These are phyloP conservation scores for Ceratocystiopsis minuta DNA, from an alignment of 2,329 filamentous ascomycete genomes.

Conservation along the genomic window DNA sequence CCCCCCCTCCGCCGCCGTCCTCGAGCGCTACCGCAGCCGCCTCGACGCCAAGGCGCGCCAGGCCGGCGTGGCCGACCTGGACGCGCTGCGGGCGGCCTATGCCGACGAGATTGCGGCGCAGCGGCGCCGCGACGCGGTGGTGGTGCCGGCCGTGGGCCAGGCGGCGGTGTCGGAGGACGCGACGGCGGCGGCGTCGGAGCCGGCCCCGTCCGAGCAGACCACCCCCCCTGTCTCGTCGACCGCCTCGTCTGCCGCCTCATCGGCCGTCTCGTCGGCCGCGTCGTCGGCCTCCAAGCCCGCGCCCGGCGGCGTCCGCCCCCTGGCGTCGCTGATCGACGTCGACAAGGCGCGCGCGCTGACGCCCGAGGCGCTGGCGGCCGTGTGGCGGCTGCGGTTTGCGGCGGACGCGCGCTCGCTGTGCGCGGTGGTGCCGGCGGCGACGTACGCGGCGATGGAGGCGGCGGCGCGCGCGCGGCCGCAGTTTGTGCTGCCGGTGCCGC, in stretches of 20 bases:
- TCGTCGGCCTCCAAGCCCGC: conserved; percentile 3
- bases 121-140: conserved; percentile 46
- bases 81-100: conserved; percentile 66
- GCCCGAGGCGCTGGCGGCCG: conserved; percentile 60
- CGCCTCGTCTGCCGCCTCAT: not conserved
- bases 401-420: conserved; percentile 58
- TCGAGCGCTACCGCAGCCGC: conserved; percentile 78
- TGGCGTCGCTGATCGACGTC: conserved; percentile 50
- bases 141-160: conserved; percentile 12
- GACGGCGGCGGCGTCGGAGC: not conserved
- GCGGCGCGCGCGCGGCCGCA: conserved; percentile 62
- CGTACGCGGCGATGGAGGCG: conserved; percentile 54
- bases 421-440: conserved; percentile 56
- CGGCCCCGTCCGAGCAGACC: too few relatives aligned
- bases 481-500: conserved; percentile 79
- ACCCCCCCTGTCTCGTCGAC: not conserved
- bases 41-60: conserved; percentile 64
- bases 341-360: conserved; percentile 58
- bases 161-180: not conserved
- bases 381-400: conserved; percentile 84
- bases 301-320: conserved; percentile 19
- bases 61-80: conserved; percentile 51
- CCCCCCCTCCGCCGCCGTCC: conserved; percentile 30
- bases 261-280: not conserved
- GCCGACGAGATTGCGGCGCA: conserved; percentile 62